Percentiles rank a stretch among this genome's conserved stretches.
phyloP scores from a whole-genome alignment of 768 basidiomycete genomes.

The Hericium rajendrae region DNA sequence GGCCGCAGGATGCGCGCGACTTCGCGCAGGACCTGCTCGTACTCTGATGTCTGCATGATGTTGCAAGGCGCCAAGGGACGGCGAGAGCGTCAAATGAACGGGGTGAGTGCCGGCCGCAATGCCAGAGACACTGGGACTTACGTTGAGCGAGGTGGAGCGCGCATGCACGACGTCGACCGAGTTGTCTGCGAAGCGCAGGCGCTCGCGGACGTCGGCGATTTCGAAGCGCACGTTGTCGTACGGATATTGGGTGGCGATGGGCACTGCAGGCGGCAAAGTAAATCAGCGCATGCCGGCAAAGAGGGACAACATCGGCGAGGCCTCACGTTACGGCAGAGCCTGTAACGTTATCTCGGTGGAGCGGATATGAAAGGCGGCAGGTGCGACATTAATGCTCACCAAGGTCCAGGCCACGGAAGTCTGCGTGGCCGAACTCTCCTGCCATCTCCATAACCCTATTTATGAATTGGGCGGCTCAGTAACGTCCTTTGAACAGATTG shows the following conservation, averaged over 20 bases:
- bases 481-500: neutral
- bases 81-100: neutral
- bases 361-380: too few species aligned
- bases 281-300: neutral
- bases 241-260: conserved; percentile 59
- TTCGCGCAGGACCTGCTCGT: conserved; percentile 43
- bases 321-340: too few species aligned
- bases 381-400: conserved; percentile 33
- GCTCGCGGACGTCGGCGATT: conserved; percentile 45
- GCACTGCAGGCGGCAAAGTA: conserved; percentile 35
- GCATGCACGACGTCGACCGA: conserved; percentile 66
- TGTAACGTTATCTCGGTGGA: too few species aligned
- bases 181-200: conserved; percentile 39
- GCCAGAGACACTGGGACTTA: conserved; percentile 24
- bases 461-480: conserved; percentile 7
- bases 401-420: conserved; percentile 67
- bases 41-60: conserved; percentile 42
- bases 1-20: conserved; percentile 54
- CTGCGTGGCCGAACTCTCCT: conserved; percentile 47
- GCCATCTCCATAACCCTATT: conserved; percentile 72
- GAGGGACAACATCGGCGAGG: neutral
- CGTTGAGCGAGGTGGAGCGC: conserved; percentile 49
- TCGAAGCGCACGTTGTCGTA: conserved; percentile 54
- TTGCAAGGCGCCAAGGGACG: neutral
- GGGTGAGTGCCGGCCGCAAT: too few species aligned